Percentiles rank a stretch among this genome's conserved stretches.
Evolutionary conservation across 352 stramenopile species (phyloP).

Genomic region (Globisporangium echinulatum): DNA sequence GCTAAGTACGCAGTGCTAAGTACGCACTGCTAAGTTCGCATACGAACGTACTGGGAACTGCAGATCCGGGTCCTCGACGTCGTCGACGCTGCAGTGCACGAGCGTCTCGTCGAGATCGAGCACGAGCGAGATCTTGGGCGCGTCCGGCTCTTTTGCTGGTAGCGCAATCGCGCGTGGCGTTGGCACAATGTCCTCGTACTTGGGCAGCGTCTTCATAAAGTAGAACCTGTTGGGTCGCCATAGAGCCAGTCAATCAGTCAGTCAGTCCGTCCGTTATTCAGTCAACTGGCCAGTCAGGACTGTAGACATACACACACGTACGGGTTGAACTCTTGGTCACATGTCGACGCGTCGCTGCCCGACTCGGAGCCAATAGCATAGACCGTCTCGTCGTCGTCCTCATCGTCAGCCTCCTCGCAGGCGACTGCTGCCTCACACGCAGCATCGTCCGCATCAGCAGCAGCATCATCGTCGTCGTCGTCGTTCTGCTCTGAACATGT

Average conservation of each 20-base stretch:
- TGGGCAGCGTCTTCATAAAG: slow-evolving; percentile 83
- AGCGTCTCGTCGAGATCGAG: slow-evolving; percentile 99
- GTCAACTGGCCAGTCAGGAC: too few species aligned
- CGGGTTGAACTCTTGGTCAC: slow-evolving; percentile 77
- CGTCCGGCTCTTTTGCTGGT: slow-evolving; percentile 38
- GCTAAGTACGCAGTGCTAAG: too few species aligned
- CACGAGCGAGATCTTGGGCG: slow-evolving; percentile 72
- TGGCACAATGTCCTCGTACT: slow-evolving; percentile 66
- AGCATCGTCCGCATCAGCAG: slow-evolving; percentile 1
- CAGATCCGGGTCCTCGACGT: slow-evolving; percentile 91
- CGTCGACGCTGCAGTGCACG: slow-evolving; percentile 98
- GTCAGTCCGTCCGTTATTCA: not conserved
- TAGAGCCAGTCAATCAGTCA: not conserved
- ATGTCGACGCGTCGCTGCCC: slow-evolving; percentile 18
- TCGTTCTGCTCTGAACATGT: slow-evolving; percentile 21
- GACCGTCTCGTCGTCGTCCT: slow-evolving; percentile 12
- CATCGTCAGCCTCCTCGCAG: slow-evolving; percentile 19
- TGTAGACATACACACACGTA: slow-evolving; percentile 18
- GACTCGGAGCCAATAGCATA: slow-evolving; percentile 9
- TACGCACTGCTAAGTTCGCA: too few species aligned
- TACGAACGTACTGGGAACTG: slow-evolving; percentile 87
- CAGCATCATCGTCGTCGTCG: slow-evolving; percentile 13
- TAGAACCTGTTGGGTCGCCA: slow-evolving; percentile 50
- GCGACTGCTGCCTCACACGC: not conserved
- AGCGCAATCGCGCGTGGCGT: slow-evolving; percentile 45